Evolutionary conservation across 2,329 filamentous ascomycete genomes (phyloP).

Genomic region (Huntiella savannae): DNA sequence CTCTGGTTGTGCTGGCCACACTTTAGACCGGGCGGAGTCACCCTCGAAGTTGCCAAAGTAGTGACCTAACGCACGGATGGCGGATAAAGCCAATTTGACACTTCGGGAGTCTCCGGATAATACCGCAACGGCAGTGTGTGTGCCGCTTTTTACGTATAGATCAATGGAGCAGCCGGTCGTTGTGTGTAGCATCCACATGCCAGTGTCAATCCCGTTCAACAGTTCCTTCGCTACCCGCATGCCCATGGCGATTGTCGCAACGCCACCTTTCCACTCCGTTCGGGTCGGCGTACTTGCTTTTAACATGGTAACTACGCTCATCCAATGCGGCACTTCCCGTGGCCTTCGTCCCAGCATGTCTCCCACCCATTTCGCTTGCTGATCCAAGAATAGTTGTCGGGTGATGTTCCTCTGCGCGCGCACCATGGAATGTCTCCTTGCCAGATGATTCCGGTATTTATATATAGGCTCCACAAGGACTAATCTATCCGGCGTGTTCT

Average conservation of each 20-base stretch:
- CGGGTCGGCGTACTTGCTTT: slow-evolving; percentile 19
- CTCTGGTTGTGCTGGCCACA: slow-evolving; percentile 1
- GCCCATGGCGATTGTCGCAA: slow-evolving; percentile 21
- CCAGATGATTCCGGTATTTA: no score
- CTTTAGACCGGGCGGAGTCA: slow-evolving; percentile 10
- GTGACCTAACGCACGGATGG: no score
- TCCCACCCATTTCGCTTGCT: no score
- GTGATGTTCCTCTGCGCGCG: no score
- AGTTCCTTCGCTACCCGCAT: slow-evolving; percentile 16
- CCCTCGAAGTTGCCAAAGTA: no score
- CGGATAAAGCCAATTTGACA: no score
- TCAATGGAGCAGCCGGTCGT: slow-evolving; percentile 14
- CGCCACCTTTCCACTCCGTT: slow-evolving; percentile 17
- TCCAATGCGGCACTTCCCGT: neutral
- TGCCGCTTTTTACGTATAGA: slow-evolving; percentile 7
- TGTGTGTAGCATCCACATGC: slow-evolving; percentile 18
- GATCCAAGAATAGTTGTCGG: no score
- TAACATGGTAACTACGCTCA: slow-evolving; percentile 18
- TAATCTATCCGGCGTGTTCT: no score
- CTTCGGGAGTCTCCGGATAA: slow-evolving; percentile 16
- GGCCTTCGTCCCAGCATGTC: no score
- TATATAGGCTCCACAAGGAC: no score
- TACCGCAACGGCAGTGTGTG: slow-evolving; percentile 14
- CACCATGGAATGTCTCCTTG: no score
- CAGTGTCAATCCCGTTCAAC: slow-evolving; percentile 12